These are phyloP conservation scores for Evansstolkia leycettana DNA, from an alignment of 495 filamentous ascomycete genomes.

Conservation along the genomic window DNA sequence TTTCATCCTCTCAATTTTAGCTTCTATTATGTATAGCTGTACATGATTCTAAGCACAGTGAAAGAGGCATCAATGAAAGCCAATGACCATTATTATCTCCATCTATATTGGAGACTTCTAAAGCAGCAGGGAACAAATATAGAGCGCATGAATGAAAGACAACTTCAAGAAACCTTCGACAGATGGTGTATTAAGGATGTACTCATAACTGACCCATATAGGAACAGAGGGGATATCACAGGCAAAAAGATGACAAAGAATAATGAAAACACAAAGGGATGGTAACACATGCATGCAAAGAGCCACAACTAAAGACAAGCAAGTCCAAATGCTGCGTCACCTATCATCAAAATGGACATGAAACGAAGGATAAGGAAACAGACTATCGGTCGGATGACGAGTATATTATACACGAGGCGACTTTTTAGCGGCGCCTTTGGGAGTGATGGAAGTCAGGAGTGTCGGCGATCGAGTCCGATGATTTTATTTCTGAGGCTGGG, in stretches of 20 bases:
- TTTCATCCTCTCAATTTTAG: no score
- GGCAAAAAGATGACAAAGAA: constrained; percentile 8
- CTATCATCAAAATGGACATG: constrained; percentile 36
- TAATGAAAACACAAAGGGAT: constrained; percentile 4
- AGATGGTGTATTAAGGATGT: constrained; percentile 17
- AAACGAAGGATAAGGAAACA: constrained; percentile 17
- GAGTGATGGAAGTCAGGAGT: constrained; percentile 2
- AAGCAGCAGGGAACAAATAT: not conserved
- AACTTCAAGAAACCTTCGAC: not conserved
- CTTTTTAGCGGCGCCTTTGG: constrained; percentile 10
- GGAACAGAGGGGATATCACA: constrained; percentile 28
- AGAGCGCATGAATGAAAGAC: constrained; percentile 4
- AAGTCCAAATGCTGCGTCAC: constrained; percentile 33
- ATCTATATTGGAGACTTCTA: no score
- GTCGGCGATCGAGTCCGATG: not conserved
- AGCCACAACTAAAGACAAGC: constrained; percentile 1
- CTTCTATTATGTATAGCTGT: no score
- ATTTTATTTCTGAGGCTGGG: constrained; percentile 40
- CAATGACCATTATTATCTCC: no score
- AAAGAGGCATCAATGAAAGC: no score
- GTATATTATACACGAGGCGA: constrained; percentile 31
- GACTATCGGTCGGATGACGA: constrained; percentile 17
- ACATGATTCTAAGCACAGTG: no score
- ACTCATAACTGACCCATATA: constrained; percentile 15
- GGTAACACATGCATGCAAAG: not conserved